A percentile compares a stretch with the other conserved stretches of the same genome.
These are phyloP conservation scores for Lagenidium sp. DNA, from an alignment of 352 stramenopile genomes.

Conservation along the genomic window DNA sequence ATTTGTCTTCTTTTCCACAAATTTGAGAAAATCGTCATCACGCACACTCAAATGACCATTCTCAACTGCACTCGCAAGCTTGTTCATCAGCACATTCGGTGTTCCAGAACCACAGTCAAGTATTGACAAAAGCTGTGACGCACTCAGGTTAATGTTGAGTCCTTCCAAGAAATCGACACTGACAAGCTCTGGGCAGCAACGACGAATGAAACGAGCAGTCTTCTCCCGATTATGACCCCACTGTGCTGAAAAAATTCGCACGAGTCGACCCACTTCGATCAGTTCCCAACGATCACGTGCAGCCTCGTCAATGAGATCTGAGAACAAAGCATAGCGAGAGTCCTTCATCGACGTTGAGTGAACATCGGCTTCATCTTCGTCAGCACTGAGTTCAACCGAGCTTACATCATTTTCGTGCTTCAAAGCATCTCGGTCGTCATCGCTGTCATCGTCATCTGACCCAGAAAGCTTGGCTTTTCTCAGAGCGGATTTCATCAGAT, in stretches of 20 bases:
- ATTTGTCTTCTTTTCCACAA: conserved; percentile 20
- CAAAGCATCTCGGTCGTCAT: too few species aligned
- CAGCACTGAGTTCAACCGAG: too few species aligned
- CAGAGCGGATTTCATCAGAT: too few species aligned
- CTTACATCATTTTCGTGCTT: too few species aligned
- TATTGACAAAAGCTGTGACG: conserved; percentile 52
- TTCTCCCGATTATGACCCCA: conserved; percentile 45
- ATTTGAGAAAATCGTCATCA: conserved; percentile 26
- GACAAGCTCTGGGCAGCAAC: conserved; percentile 69
- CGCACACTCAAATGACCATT: conserved; percentile 51
- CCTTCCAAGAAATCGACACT: conserved; percentile 83
- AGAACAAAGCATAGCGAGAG: conserved; percentile 34
- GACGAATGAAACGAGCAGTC: conserved; percentile 49
- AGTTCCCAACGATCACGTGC: conserved; percentile 70
- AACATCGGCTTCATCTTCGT: conserved; percentile 4
- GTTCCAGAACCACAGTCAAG: conserved; percentile 62
- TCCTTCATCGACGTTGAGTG: conserved; percentile 7
- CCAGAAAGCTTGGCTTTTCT: too few species aligned
- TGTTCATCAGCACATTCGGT: conserved; percentile 52
- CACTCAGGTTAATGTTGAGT: conserved; percentile 39
- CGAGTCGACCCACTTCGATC: conserved; percentile 65
- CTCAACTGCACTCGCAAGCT: conserved; percentile 61
- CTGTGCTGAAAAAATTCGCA: conserved; percentile 62
- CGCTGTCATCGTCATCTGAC: too few species aligned
- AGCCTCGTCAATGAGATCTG: conserved; percentile 64